Base-by-base conservation (phyloP, 352 stramenopile genomes). In the Proteromonas lacertae region DNA sequence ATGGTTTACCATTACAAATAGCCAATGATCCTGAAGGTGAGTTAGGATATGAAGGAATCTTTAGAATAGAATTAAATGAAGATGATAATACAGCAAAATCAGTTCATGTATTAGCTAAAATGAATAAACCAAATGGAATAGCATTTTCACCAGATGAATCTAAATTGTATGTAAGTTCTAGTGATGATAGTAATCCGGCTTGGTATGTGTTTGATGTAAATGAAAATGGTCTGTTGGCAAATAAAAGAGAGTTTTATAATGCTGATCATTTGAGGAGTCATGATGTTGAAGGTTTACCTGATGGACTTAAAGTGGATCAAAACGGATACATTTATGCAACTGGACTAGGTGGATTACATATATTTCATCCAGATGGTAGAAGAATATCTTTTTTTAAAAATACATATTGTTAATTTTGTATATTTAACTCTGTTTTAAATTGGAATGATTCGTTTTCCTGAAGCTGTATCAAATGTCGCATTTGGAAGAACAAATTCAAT, bases 271-370 rank as follows among this genome's bases (percentile, higher is more conserved):
- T 47, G 6, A 1, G 9, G 21, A n/a, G 24, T 14, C 6, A 35
- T 2, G 25, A 28, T 17, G 7, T 22, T 30, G 16, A 26, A 22
- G 41, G 14, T 23, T 38, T 19, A 40, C 45, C 48, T 25, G 48
- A 55, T 29, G 48, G 48, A 2, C 2, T 55, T 8, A 55, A 54
- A 24, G 46, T 55, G 8, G 48, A 55, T 37, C 32, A 42, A 12
- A n/a, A 49, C 29, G 48, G 48, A 7, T 56, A 55, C 25, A 2
- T 55, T 14, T 56, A 36, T 22, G 41, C 46, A 0, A 25, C 42
- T 13, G 46, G 44, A 17, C 48, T 46, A 14, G 48, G 48, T 20
- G 48, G 48, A 1, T 36, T 55, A 12, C 22, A 29, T 13, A 34
- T 55, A 12, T 8, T 55, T 16, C 47, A 40, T 13, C 36, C 45